Conservation (phyloP, 345 rosid species). For the Arabis alpina region DNA sequence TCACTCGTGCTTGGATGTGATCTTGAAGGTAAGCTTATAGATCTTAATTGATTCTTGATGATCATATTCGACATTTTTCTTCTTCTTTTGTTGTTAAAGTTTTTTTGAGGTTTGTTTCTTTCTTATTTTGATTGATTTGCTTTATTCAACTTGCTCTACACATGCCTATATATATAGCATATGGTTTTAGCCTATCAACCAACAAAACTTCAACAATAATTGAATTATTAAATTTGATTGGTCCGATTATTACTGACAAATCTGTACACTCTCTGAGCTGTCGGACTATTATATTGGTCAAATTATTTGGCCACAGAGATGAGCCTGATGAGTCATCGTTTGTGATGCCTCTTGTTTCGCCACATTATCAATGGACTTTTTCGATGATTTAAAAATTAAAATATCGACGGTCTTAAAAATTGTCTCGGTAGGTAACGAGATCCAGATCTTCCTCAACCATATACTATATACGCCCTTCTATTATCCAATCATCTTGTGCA, state of each 20-base stretch:
- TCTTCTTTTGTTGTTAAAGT: not conserved
- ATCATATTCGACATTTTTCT: conserved; percentile 43
- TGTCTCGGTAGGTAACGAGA: conserved; percentile 41
- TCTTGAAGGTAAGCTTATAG: conserved; percentile 76
- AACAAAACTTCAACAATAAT: conserved; percentile 44
- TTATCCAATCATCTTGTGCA: conserved; percentile 13
- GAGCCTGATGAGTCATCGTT: conserved; percentile 50
- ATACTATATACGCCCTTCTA: not conserved
- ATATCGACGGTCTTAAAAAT: conserved; percentile 17
- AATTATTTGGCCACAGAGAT: conserved; percentile 36
- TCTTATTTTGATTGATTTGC: conserved; percentile 18
- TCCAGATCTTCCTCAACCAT: conserved; percentile 48
- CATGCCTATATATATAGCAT: conserved; percentile 30
- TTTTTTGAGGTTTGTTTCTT: conserved; percentile 18
- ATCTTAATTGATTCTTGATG: conserved; percentile 51
- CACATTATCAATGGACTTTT: conserved; percentile 48
- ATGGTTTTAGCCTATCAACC: conserved; percentile 40
- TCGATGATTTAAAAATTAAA: conserved; percentile 21
- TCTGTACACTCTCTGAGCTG: conserved; percentile 43
- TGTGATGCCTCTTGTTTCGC: conserved; percentile 49
- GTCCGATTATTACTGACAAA: conserved; percentile 35
- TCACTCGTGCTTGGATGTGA: conserved; percentile 61
- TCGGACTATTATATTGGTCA: conserved; percentile 43
- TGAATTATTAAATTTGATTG: conserved; percentile 34
- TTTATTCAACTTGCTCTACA: conserved; percentile 8